These are phyloP conservation scores for Russula ochroleuca DNA, from an alignment of 768 basidiomycete genomes.

Conservation along the genomic window DNA sequence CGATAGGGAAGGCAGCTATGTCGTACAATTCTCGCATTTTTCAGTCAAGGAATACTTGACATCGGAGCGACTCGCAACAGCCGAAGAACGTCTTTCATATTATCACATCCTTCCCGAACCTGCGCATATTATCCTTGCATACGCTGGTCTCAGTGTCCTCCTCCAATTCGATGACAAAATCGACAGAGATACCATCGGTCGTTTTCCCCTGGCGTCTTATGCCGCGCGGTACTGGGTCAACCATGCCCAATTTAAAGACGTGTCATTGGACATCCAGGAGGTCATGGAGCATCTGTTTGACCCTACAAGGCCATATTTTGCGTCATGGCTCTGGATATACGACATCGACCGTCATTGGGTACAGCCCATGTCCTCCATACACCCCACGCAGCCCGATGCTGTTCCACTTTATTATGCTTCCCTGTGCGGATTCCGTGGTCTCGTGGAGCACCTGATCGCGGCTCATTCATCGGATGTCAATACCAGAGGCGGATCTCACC, in stretches of 20 bases:
- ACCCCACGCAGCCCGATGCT: not conserved
- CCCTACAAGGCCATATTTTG: not conserved
- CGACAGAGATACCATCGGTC: not conserved
- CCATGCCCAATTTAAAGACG: not conserved
- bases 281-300: conserved; percentile 8
- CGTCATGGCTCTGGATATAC: conserved; percentile 14
- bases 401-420: conserved; percentile 9
- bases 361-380: not conserved
- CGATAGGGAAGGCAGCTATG: not conserved
- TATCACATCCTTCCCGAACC: conserved; percentile 5
- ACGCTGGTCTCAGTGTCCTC: not conserved
- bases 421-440: conserved; percentile 8
- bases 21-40: conserved; percentile 8
- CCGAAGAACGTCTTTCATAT: not conserved
- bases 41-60: conserved; percentile 22
- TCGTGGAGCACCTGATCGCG: conserved; percentile 5
- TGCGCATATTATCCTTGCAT: conserved; percentile 10
- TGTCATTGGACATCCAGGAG: not conserved
- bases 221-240: conserved; percentile 17
- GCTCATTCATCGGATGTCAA: not conserved
- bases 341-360: conserved; percentile 8
- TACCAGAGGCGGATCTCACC: not conserved
- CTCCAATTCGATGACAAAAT: conserved; percentile 7
- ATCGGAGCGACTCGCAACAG: not conserved
- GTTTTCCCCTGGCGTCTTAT: not conserved